Percentiles rank a stretch among this genome's conserved stretches.
phyloP scores from a whole-genome alignment of 768 basidiomycete species.

The Serendipita sp. region DNA sequence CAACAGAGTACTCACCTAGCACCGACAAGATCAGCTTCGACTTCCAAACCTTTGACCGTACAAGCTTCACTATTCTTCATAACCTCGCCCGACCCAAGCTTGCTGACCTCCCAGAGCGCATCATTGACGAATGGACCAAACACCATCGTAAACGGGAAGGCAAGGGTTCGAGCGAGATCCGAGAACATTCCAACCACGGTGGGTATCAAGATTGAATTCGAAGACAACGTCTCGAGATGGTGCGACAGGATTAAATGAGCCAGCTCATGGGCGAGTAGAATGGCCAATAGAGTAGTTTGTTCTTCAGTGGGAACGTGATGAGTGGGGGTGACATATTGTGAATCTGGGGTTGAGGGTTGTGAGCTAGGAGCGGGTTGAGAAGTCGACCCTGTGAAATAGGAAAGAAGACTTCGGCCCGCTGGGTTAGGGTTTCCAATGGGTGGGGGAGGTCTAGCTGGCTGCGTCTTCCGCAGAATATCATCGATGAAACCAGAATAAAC shows the following conservation, averaged over 20 bases:
- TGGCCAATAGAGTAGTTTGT: conserved; percentile 78
- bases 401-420: background rate
- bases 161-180: conserved; percentile 57
- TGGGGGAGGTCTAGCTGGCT: conserved; percentile 13
- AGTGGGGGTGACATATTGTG: conserved; percentile 18
- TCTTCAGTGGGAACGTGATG: conserved; percentile 47
- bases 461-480: conserved; percentile 47
- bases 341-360: background rate
- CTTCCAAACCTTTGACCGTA: conserved; percentile 67
- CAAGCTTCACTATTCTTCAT: conserved; percentile 56
- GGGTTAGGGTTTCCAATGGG: background rate
- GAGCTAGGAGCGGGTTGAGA: background rate
- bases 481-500: conserved; percentile 90
- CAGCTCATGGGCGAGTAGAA: conserved; percentile 84
- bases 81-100: conserved; percentile 60
- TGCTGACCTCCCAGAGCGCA: conserved; percentile 66
- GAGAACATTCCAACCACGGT: conserved; percentile 58
- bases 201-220: conserved; percentile 65
- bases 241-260: conserved; percentile 82
- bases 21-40: conserved; percentile 85
- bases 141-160: conserved; percentile 81
- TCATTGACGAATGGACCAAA: conserved; percentile 90
- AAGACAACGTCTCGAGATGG: conserved; percentile 83
- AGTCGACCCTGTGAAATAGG: background rate
- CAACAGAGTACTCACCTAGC: conserved; percentile 35